A percentile compares a stretch with the other conserved stretches of the same genome.
Conservation (phyloP, 2,329 filamentous ascomycete species). For the Hymenoscyphus scutula region DNA sequence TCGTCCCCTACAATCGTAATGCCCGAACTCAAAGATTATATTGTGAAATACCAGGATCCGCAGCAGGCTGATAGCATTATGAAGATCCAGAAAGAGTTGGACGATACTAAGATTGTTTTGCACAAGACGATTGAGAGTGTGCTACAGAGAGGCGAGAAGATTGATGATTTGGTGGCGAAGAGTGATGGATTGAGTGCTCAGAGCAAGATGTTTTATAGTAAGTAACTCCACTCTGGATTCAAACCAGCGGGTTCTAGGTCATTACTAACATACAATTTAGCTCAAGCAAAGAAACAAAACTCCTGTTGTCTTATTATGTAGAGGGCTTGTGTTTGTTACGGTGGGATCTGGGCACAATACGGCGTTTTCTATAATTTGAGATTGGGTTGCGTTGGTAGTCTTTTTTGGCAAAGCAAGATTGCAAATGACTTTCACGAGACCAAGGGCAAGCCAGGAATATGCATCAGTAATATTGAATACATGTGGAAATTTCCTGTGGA, state of each 20-base stretch:
- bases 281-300: conserved; percentile 76
- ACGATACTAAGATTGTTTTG: conserved; percentile 95
- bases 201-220: conserved; percentile 98
- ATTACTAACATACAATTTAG: conserved; percentile 34
- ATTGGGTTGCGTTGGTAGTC: conserved; percentile 24
- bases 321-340: conserved; percentile 22
- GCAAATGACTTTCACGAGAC: conserved; percentile 12
- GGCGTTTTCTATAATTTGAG: conserved; percentile 25
- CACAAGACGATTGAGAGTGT: conserved; percentile 94
- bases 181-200: conserved; percentile 85
- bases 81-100: conserved; percentile 94
- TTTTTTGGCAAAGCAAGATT: conserved; percentile 4
- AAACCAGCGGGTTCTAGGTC: neutral
- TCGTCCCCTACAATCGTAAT: conserved; percentile 56
- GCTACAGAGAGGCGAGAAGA: conserved; percentile 91
- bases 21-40: conserved; percentile 77
- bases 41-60: conserved; percentile 65
- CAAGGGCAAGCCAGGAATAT: neutral
- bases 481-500: neutral
- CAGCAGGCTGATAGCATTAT: conserved; percentile 86
- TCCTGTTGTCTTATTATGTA: conserved; percentile 73
- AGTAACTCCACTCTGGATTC: conserved; percentile 31
- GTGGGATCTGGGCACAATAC: conserved; percentile 2
- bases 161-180: conserved; percentile 90
- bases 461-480: neutral